phyloP scores from a whole-genome alignment of 2,329 filamentous ascomycete species.

The Aspergillus sp. region DNA sequence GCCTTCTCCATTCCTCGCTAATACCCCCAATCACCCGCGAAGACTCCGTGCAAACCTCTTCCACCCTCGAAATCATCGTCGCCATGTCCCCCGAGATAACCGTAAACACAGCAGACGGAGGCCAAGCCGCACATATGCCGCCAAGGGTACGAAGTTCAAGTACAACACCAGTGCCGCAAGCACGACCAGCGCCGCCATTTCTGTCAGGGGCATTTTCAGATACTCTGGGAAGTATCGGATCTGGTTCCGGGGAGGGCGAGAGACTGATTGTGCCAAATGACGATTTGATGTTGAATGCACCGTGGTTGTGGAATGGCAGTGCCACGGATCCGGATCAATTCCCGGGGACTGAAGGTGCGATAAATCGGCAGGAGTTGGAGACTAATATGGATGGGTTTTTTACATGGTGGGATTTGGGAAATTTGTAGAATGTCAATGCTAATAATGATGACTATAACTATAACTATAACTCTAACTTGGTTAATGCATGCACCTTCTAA shows the following conservation, averaged over 20 bases:
- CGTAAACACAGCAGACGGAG: conserved; percentile 46
- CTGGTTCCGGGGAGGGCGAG: conserved; percentile 7
- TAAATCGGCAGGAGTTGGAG: conserved; percentile 22
- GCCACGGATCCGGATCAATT: conserved; percentile 22
- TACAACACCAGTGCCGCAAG: conserved; percentile 7
- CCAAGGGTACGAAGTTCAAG: conserved; percentile 12
- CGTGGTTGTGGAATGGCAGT: conserved; percentile 22
- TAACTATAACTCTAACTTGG: too few relatives aligned
- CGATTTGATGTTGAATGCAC: conserved; percentile 29
- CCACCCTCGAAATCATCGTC: conserved; percentile 42
- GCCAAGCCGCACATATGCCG: conserved; percentile 41
- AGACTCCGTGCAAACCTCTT: conserved; percentile 27
- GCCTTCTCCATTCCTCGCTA: conserved; percentile 39
- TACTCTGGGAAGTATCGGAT: too few relatives aligned
- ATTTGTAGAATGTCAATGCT: conserved; percentile 16
- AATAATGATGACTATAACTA: too few relatives aligned
- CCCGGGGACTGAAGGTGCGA: conserved; percentile 21
- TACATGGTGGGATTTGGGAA: conserved; percentile 30
- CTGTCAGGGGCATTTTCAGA: background rate
- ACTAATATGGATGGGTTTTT: conserved; percentile 26
- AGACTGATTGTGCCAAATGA: conserved; percentile 25
- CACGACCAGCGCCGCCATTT: conserved; percentile 1
- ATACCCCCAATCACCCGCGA: conserved; percentile 24
- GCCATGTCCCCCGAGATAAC: conserved; percentile 46
- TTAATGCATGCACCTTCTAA: too few relatives aligned